Base-by-base conservation (phyloP, 2,329 filamentous ascomycete species). In the Fusarium mexicanum region DNA sequence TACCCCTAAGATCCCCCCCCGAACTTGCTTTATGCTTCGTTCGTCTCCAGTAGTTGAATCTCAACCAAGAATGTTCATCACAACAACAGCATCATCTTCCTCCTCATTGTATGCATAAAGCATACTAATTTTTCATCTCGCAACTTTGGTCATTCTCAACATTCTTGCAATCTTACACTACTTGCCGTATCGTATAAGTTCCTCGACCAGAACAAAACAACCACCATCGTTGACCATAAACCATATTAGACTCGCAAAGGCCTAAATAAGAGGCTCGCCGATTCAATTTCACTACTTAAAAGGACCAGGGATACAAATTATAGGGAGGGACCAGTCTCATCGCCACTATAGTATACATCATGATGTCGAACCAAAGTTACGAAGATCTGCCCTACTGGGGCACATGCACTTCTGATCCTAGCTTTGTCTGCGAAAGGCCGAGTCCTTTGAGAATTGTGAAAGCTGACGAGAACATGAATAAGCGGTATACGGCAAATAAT, bases 401-500 rank as follows among this genome's bases (percentile, higher is more conserved):
- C 76, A 71, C 83, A 79, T 71, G 77, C 76, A 67, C 80, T 70
- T 63, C 78, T 68, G 57, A 58, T 26, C 62, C 69, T 14, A 66
- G 67, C 64, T 77, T 46, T 76, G 31, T 38, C 18, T 55, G 55
- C 29, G 81, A 80, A 74, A 76, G 78, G 64, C 85, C 87, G 24
- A 82, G 82, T 38, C 88, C 89, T 17, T 78, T 90, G 40, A 85
- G 86, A 46, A 87, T 90, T 76, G 78, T 85, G 76, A 90, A 88
- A 77, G 80, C 81, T 40, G 50, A 54, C 14, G 61, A 18, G 31
- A 66, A 55, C 12, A 40, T 35, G n/a, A 59, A 37, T 12, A 47
- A 66, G 61, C 35, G n/a, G 73, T 72, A 76, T 73, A 37, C 57
- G 40, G 68, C 53, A 43, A 81, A 79, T 66, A 61, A 68, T 24